Percentiles rank a stretch among this genome's conserved stretches.
phyloP scores from a whole-genome alignment of 2,329 filamentous ascomycete genomes.

The Didymella glomerata region DNA sequence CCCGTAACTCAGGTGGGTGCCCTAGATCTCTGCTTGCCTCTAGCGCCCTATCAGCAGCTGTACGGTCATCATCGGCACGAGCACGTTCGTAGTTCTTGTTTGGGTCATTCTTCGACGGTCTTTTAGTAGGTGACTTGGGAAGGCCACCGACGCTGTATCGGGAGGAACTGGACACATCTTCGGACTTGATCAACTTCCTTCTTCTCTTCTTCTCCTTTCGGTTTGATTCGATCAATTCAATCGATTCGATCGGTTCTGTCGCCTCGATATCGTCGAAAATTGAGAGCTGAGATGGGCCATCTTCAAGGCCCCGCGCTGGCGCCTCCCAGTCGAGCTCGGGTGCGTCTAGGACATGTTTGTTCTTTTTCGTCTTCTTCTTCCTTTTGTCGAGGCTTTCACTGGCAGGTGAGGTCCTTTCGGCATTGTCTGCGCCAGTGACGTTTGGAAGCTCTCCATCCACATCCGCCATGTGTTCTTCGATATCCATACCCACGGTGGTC shows the following conservation, averaged over 20 bases:
- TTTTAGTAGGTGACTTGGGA: neutral
- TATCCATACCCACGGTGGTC: neutral
- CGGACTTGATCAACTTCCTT: neutral
- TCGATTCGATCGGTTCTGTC: neutral
- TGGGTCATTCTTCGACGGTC: slow-evolving; percentile 5
- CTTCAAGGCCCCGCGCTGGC: neutral
- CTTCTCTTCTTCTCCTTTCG: neutral
- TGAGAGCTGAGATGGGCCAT: neutral
- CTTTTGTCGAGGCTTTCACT: neutral
- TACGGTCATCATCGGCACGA: slow-evolving; percentile 1
- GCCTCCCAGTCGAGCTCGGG: slow-evolving; percentile 1
- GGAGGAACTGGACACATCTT: neutral
- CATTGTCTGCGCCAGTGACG: neutral
- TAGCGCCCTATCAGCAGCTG: slow-evolving; percentile 31
- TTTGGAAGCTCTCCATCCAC: neutral
- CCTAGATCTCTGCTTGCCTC: slow-evolving; percentile 20
- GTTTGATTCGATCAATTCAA: neutral
- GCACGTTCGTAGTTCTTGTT: slow-evolving; percentile 16
- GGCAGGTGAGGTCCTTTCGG: neutral
- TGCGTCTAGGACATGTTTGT: neutral
- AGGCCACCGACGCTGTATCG: slow-evolving; percentile 11
- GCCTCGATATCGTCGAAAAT: neutral
- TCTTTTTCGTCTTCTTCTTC: neutral
- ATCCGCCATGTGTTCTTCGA: neutral
- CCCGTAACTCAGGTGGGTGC: slow-evolving; percentile 28